These are phyloP conservation scores for Garcia nutans DNA, from an alignment of 345 rosid genomes.

Conservation along the genomic window DNA sequence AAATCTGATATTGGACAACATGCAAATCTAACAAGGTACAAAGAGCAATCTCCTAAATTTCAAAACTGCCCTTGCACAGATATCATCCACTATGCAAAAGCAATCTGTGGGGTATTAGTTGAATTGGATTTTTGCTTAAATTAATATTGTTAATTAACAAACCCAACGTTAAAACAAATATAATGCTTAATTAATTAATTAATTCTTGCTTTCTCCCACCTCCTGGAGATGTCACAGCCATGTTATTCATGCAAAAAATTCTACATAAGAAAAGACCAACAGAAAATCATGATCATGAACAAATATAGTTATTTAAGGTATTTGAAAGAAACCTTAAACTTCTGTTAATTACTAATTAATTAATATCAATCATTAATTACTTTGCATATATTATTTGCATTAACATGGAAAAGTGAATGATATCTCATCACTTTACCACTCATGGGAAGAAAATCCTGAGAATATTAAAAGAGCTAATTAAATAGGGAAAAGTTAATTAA, in stretches of 20 bases:
- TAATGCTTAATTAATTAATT: neutral
- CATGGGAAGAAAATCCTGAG: constrained; percentile 38
- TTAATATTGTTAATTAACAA: neutral
- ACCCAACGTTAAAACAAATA: too few relatives aligned
- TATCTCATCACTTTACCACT: constrained; percentile 25
- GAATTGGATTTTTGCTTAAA: neutral
- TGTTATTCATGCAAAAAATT: neutral
- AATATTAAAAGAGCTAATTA: constrained; percentile 28
- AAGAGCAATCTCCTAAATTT: constrained; percentile 28
- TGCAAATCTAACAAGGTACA: constrained; percentile 33
- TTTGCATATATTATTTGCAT: constrained; percentile 12
- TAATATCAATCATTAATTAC: constrained; percentile 24
- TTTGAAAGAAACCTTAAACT: constrained; percentile 36
- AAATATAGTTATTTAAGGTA: constrained; percentile 11
- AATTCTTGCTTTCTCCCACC: neutral
- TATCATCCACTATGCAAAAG: constrained; percentile 24
- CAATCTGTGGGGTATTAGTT: neutral
- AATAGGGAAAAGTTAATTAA: constrained; percentile 18
- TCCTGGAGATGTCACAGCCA: neutral
- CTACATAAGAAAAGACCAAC: neutral
- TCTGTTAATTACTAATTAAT: constrained; percentile 16
- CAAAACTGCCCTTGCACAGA: constrained; percentile 38
- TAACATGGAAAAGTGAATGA: constrained; percentile 21
- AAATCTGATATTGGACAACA: constrained; percentile 36
- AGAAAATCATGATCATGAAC: constrained; percentile 20